These are phyloP conservation scores for Rosa rugosa DNA, from an alignment of 306 rosid genomes.

Conservation along the genomic window DNA sequence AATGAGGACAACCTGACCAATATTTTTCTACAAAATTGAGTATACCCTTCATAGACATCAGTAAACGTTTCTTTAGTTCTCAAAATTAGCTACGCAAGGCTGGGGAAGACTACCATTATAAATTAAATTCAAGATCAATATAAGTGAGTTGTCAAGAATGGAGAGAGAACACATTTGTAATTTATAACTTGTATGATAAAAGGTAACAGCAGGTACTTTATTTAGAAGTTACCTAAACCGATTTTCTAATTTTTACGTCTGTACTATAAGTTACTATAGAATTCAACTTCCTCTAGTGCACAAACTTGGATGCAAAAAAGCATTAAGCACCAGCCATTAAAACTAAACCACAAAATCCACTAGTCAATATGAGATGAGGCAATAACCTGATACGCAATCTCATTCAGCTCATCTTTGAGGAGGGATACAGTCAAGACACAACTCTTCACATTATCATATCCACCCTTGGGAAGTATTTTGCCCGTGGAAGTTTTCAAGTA, in stretches of 20 bases:
- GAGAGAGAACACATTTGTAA: not conserved
- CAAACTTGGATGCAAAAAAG: slow-evolving; percentile 8
- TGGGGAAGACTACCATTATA: not conserved
- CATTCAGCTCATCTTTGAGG: slow-evolving; percentile 88
- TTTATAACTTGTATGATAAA: not conserved
- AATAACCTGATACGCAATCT: slow-evolving; percentile 81
- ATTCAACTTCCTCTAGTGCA: slow-evolving; percentile 4
- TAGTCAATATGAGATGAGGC: slow-evolving; percentile 29
- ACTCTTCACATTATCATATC: slow-evolving; percentile 53
- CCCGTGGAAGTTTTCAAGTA: slow-evolving; percentile 85
- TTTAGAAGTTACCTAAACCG: not conserved
- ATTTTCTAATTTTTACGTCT: not conserved
- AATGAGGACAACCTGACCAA: not conserved
- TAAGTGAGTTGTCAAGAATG: not conserved
- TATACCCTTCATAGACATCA: not conserved
- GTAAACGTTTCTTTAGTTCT: not conserved
- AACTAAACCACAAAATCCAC: not conserved
- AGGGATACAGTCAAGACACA: slow-evolving; percentile 74
- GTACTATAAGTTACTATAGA: not conserved
- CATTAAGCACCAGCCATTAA: not conserved
- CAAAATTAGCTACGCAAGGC: not conserved
- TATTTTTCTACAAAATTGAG: not conserved
- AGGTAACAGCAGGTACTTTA: not conserved
- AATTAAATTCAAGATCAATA: not conserved
- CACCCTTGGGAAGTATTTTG: slow-evolving; percentile 85